Percentiles rank a stretch among this genome's conserved stretches.
Conservation (phyloP, 1,284 basidiomycete species). For the Ustilago esculenta region DNA sequence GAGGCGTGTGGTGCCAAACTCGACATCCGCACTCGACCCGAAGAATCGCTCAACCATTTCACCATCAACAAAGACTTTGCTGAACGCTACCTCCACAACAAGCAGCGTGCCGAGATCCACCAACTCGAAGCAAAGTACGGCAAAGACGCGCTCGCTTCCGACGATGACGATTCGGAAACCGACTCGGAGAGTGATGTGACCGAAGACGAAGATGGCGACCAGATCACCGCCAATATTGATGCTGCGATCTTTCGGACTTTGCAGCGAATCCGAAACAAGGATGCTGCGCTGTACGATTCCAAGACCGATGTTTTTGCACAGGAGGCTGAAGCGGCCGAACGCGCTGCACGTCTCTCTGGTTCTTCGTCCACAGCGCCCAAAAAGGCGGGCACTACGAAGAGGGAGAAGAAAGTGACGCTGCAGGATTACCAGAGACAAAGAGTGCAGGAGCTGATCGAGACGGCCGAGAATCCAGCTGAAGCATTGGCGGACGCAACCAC, state of each 20-base stretch:
- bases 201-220: constrained; percentile 94
- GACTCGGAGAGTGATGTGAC: constrained; percentile 73
- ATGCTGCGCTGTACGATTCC: constrained; percentile 83
- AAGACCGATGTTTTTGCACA: constrained; percentile 62
- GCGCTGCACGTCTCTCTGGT: constrained; percentile 25
- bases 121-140: constrained; percentile 60
- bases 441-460: constrained; percentile 61
- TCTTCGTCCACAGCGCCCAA: constrained; percentile 1
- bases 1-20: constrained; percentile 9
- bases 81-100: constrained; percentile 62
- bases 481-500: constrained; percentile 63
- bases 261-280: constrained; percentile 82
- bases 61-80: constrained; percentile 64
- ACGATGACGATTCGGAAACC: constrained; percentile 34
- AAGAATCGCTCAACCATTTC: constrained; percentile 49
- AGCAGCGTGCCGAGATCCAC: constrained; percentile 60
- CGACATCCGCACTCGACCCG: constrained; percentile 42
- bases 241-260: constrained; percentile 93
- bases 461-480: constrained; percentile 57
- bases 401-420: constrained; percentile 60
- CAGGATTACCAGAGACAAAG: constrained; percentile 63
- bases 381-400: constrained; percentile 28
- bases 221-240: constrained; percentile 92
- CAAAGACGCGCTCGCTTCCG: constrained; percentile 33
- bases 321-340: constrained; percentile 34